Percentiles rank a stretch among this genome's conserved stretches.
These are phyloP conservation scores for Globisporangium recalcitrans DNA, from an alignment of 352 stramenopile genomes.

Conservation along the genomic window DNA sequence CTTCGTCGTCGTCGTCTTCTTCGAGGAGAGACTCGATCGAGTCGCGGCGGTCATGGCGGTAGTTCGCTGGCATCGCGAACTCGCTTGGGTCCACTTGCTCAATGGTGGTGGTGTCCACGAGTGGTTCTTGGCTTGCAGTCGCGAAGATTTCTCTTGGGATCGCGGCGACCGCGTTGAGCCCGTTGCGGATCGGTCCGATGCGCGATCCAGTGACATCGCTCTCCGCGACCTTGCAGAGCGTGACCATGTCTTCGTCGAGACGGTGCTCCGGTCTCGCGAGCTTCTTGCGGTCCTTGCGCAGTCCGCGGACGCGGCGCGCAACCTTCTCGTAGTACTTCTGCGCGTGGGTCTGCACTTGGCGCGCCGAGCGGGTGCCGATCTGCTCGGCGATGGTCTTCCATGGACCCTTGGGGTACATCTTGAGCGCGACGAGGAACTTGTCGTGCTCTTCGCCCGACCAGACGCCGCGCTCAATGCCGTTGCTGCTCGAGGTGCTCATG, in stretches of 20 bases:
- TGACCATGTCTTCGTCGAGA: conserved; percentile 39
- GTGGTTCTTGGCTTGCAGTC: not conserved
- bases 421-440: conserved; percentile 24
- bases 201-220: conserved; percentile 15
- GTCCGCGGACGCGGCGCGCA: conserved; percentile 44
- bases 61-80: not conserved
- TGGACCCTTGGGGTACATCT: conserved; percentile 23
- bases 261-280: conserved; percentile 50
- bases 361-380: conserved; percentile 37
- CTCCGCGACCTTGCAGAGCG: conserved; percentile 11
- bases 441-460: conserved; percentile 33
- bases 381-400: conserved; percentile 28
- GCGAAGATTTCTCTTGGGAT: conserved; percentile 14
- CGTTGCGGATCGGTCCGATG: conserved; percentile 15
- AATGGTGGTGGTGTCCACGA: not conserved
- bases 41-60: conserved; percentile 9
- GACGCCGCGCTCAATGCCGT: conserved; percentile 10
- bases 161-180: conserved; percentile 12
- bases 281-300: conserved; percentile 52
- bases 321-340: conserved; percentile 75
- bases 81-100: not conserved
- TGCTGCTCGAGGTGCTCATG: conserved; percentile 1
- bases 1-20: conserved; percentile 10
- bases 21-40: conserved; percentile 18
- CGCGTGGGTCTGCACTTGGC: conserved; percentile 59